These are phyloP conservation scores for Arxiozyma heterogenica DNA, from an alignment of 1,139 yeast species.

Conservation along the genomic window DNA sequence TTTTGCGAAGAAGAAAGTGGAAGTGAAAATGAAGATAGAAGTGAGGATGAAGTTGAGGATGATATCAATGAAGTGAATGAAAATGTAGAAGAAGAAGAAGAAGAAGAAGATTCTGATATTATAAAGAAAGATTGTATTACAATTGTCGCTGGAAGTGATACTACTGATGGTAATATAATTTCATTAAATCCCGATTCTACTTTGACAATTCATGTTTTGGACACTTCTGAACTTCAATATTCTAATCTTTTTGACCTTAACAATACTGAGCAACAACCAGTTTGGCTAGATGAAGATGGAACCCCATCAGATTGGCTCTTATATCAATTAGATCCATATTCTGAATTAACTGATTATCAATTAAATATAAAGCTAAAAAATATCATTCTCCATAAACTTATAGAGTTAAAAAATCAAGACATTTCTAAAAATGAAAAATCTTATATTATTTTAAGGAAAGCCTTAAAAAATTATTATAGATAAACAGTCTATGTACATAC, in stretches of 20 bases:
- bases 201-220: not conserved
- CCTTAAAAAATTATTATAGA: not conserved
- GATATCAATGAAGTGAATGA: constrained; percentile 9
- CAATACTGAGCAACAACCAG: not conserved
- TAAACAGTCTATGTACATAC: not conserved
- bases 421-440: not conserved
- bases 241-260: not conserved
- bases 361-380: not conserved
- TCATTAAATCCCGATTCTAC: not conserved
- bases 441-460: not conserved
- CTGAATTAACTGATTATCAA: not conserved
- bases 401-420: not conserved
- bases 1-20: constrained; percentile 33
- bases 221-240: not conserved
- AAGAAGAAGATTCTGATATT: not conserved
- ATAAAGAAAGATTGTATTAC: constrained; percentile 23
- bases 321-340: constrained; percentile 1
- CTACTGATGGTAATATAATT: not conserved
- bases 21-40: constrained; percentile 17
- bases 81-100: not conserved
- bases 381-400: not conserved
- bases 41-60: constrained; percentile 14
- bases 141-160: constrained; percentile 1
- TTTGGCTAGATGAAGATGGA: constrained; percentile 1
- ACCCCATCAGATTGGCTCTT: not conserved